Conservation (phyloP, 257 asterid species). For the Linderniella brevidens region DNA sequence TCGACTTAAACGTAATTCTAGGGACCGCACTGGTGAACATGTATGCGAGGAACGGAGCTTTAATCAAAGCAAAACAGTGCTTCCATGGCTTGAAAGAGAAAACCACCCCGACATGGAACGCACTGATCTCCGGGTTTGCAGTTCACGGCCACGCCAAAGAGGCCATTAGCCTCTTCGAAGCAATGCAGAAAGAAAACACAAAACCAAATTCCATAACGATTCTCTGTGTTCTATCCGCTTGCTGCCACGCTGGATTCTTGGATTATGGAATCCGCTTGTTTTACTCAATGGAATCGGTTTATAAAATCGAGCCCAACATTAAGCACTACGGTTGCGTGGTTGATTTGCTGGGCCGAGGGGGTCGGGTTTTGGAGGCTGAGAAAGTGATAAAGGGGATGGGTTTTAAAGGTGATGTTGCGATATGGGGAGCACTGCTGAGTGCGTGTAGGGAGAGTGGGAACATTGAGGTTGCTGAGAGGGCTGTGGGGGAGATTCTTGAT, state of each 20-base stretch:
- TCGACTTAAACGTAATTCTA: slow-evolving; percentile 46
- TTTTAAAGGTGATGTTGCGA: slow-evolving; percentile 63
- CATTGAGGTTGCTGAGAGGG: slow-evolving; percentile 69
- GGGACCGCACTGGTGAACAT: slow-evolving; percentile 82
- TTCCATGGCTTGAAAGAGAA: slow-evolving; percentile 34
- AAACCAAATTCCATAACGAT: slow-evolving; percentile 52
- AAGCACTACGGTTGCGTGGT: slow-evolving; percentile 87
- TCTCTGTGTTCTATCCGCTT: slow-evolving; percentile 67
- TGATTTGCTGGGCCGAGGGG: slow-evolving; percentile 66
- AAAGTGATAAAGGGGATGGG: slow-evolving; percentile 46
- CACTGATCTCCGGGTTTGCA: slow-evolving; percentile 74
- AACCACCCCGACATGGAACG: slow-evolving; percentile 73
- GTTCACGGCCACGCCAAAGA: slow-evolving; percentile 57
- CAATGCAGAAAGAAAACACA: slow-evolving; percentile 25
- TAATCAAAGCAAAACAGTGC: slow-evolving; percentile 35
- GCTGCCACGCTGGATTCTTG: slow-evolving; percentile 65
- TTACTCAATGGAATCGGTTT: slow-evolving; percentile 32
- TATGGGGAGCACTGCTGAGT: slow-evolving; percentile 74
- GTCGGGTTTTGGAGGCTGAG: slow-evolving; percentile 63
- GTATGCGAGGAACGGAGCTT: slow-evolving; percentile 72
- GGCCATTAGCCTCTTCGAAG: slow-evolving; percentile 37
- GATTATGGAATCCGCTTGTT: slow-evolving; percentile 45
- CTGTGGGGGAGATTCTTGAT: slow-evolving; percentile 36
- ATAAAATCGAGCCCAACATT: slow-evolving; percentile 47
- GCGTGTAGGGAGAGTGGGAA: slow-evolving; percentile 48